phyloP scores from a whole-genome alignment of 331 rosid species.

The Arachis monticola region DNA sequence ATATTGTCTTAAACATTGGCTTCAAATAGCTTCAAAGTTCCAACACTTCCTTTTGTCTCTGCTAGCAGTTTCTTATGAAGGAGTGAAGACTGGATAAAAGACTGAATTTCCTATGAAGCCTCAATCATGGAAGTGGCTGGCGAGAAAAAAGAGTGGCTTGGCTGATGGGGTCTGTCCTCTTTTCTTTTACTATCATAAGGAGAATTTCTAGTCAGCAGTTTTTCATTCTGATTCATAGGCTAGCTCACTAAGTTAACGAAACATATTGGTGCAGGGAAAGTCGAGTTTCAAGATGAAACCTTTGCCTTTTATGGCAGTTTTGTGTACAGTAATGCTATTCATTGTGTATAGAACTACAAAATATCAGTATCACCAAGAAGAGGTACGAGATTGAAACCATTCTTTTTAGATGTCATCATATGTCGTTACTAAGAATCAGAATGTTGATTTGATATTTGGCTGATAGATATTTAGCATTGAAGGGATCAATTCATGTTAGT shows the following conservation, averaged over 20 bases:
- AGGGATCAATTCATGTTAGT: constrained; percentile 12
- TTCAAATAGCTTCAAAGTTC: constrained; percentile 38
- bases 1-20: constrained; percentile 14
- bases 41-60: constrained; percentile 10
- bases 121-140: constrained; percentile 69
- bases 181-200: constrained; percentile 15
- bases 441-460: constrained; percentile 9
- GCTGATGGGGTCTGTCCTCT: constrained; percentile 71
- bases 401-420: constrained; percentile 20
- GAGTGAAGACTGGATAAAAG: constrained; percentile 47
- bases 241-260: constrained; percentile 1
- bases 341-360: constrained; percentile 90
- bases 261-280: constrained; percentile 64
- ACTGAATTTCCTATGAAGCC: constrained; percentile 63
- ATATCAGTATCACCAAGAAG: constrained; percentile 75
- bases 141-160: constrained; percentile 66
- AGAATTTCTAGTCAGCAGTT: neutral
- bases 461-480: constrained; percentile 22
- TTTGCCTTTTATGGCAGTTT: constrained; percentile 78
- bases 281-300: constrained; percentile 85
- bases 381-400: constrained; percentile 49
- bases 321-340: constrained; percentile 74
- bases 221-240: constrained; percentile 23
- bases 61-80: constrained; percentile 54
- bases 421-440: constrained; percentile 7